phyloP scores from a whole-genome alignment of 345 rosid species.

The Eucalyptus pumila region DNA sequence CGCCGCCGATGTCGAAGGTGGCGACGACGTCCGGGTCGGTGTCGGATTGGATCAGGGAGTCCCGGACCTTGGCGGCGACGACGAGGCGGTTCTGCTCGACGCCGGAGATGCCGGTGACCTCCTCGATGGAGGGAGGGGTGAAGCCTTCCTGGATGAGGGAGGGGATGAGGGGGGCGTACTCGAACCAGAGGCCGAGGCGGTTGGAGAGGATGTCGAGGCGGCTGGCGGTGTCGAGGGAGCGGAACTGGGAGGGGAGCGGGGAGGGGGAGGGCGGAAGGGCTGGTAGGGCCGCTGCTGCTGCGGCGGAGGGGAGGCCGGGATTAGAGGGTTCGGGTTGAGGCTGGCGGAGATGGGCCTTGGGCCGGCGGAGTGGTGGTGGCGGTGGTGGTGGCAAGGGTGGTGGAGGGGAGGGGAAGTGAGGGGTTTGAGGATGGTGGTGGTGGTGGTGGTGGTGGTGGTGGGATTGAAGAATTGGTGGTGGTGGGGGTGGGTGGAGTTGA shows the following conservation, averaged over 20 bases:
- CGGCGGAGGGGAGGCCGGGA: neutral
- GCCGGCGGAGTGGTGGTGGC: neutral
- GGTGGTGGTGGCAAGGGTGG: neutral
- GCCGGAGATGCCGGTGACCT: constrained; percentile 65
- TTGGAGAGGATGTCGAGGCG: constrained; percentile 66
- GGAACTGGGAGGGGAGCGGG: constrained; percentile 57
- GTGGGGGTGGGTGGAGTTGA: neutral
- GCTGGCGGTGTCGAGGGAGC: constrained; percentile 45
- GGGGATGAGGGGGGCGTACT: constrained; percentile 78
- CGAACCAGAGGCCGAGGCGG: constrained; percentile 80
- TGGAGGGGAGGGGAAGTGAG: neutral
- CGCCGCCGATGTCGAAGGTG: constrained; percentile 53
- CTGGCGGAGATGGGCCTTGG: neutral
- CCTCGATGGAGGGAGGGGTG: constrained; percentile 59
- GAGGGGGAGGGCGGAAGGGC: constrained; percentile 92
- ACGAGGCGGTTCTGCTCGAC: constrained; percentile 75
- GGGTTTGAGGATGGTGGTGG: neutral
- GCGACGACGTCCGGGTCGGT: constrained; percentile 45
- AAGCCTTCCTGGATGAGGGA: constrained; percentile 72
- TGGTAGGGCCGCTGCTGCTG: constrained; percentile 27
- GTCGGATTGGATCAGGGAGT: constrained; percentile 40
- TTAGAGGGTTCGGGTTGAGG: neutral
- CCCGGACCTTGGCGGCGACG: constrained; percentile 75
- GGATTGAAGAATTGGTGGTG: neutral
- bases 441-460: neutral